Evolutionary conservation across 208 protist species (phyloP).

Genomic region (Trypanosoma vivax): DNA sequence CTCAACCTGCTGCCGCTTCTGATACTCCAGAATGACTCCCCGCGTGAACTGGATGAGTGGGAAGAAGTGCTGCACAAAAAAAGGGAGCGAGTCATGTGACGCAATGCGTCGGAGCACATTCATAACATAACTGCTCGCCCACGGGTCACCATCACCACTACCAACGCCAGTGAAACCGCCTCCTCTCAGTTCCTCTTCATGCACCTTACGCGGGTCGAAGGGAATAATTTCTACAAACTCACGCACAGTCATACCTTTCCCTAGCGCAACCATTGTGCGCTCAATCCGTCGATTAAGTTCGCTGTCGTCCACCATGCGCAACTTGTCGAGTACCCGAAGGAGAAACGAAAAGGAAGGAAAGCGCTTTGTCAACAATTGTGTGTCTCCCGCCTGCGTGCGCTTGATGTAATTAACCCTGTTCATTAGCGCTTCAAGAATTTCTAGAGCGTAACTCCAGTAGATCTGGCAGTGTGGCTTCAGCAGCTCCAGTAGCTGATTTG

Average conservation of each 20-base stretch:
- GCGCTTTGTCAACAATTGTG: constrained; percentile 40
- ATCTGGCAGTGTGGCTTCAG: constrained; percentile 70
- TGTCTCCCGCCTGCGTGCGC: constrained; percentile 27
- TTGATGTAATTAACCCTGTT: constrained; percentile 76
- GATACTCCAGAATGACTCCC: constrained; percentile 37
- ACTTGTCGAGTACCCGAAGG: constrained; percentile 80
- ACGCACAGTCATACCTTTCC: constrained; percentile 65
- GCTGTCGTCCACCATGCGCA: constrained; percentile 70
- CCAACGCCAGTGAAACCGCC: constrained; percentile 3
- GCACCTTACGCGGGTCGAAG: constrained; percentile 59
- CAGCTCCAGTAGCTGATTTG: constrained; percentile 55
- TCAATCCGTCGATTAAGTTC: constrained; percentile 73
- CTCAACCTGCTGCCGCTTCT: constrained; percentile 35
- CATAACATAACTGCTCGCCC: constrained; percentile 74
- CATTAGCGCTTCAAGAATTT: constrained; percentile 54
- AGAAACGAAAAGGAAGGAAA: constrained; percentile 64
- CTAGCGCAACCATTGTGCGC: constrained; percentile 58
- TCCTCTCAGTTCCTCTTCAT: constrained; percentile 42
- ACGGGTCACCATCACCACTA: constrained; percentile 30
- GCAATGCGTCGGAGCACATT: constrained; percentile 66
- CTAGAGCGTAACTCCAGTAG: constrained; percentile 62
- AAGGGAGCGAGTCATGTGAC: constrained; percentile 77
- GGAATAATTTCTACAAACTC: constrained; percentile 69
- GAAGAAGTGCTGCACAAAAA: constrained; percentile 72
- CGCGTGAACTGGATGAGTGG: constrained; percentile 70